phyloP scores from a whole-genome alignment of 2,329 filamentous ascomycete genomes.

The Talaromyces sp. region DNA sequence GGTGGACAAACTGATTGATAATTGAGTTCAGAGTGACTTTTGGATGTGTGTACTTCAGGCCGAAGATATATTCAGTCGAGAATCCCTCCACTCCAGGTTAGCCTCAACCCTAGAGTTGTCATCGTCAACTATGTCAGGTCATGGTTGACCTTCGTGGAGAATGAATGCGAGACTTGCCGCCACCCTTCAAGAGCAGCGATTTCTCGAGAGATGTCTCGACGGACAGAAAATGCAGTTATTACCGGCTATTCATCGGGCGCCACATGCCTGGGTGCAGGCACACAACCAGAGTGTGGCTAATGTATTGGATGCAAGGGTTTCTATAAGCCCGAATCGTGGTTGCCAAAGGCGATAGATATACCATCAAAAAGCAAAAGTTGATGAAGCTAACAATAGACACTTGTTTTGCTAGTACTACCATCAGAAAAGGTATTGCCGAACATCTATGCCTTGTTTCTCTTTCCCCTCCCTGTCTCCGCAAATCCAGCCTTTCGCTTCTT shows the following conservation, averaged over 20 bases:
- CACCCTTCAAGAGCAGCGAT: not conserved
- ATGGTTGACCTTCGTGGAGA: not conserved
- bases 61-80: not conserved
- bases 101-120: not conserved
- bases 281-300: not conserved
- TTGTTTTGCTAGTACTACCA: not conserved
- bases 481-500: conserved; percentile 16
- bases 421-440: not conserved
- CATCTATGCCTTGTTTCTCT: conserved; percentile 13
- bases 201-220: not conserved
- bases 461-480: conserved; percentile 11
- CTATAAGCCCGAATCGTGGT: not conserved
- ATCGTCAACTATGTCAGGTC: not conserved
- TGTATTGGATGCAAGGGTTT: not conserved
- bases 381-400: not conserved
- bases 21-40: not conserved
- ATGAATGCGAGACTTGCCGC: not conserved
- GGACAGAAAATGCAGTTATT: not conserved
- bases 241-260: not conserved
- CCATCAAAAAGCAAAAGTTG: not conserved
- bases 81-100: not conserved
- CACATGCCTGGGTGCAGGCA: not conserved
- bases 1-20: too few relatives aligned
- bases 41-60: not conserved
- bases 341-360: not conserved